Conservation (phyloP, 768 basidiomycete species). For the Podaxis sp. region DNA sequence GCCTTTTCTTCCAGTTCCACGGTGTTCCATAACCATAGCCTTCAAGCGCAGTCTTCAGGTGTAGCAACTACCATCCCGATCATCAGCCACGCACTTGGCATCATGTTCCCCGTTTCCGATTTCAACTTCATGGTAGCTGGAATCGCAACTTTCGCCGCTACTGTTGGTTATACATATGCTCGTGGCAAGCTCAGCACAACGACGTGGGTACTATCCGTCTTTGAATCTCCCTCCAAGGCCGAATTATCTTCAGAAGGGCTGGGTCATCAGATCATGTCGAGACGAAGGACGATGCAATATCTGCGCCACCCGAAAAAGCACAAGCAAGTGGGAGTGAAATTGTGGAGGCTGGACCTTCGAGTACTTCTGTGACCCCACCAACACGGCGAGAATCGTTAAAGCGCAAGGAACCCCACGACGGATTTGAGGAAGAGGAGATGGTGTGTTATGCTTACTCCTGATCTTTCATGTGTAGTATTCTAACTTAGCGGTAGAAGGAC, state of each 20-base stretch:
- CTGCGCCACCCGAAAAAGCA: constrained; percentile 15
- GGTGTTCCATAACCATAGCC: neutral
- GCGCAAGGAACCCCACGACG: constrained; percentile 34
- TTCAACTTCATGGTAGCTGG: constrained; percentile 56
- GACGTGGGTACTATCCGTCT: constrained; percentile 26
- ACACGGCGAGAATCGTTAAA: constrained; percentile 28
- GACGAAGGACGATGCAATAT: constrained; percentile 22
- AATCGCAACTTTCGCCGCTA: constrained; percentile 60
- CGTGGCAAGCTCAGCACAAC: constrained; percentile 35
- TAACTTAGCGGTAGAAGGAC: constrained; percentile 24
- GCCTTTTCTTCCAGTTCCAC: neutral
- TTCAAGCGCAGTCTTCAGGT: neutral
- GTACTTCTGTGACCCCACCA: neutral
- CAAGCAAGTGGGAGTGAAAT: neutral
- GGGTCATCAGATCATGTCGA: neutral
- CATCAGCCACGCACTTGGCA: neutral
- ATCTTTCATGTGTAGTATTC: neutral
- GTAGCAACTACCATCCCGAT: neutral
- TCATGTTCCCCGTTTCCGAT: constrained; percentile 52
- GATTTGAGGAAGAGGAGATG: constrained; percentile 32
- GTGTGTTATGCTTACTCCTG: constrained; percentile 19
- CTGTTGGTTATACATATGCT: constrained; percentile 56
- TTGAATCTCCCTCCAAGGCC: constrained; percentile 13
- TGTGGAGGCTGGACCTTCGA: neutral
- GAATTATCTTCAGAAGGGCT: constrained; percentile 1